These are phyloP conservation scores for Apiospora phragmitis DNA, from an alignment of 2,329 filamentous ascomycete species.

Conservation along the genomic window DNA sequence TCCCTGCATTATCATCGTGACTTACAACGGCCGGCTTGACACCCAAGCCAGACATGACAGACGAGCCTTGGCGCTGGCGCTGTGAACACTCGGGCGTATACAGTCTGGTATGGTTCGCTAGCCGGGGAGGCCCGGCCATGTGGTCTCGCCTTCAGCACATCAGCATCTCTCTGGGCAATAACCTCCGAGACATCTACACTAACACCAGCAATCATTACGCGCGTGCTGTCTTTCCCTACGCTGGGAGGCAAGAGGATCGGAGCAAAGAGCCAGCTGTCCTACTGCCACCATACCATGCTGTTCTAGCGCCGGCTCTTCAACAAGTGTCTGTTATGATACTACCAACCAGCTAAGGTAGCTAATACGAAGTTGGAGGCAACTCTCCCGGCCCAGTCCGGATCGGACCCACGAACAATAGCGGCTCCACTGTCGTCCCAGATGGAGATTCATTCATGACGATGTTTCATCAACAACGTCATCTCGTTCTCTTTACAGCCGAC, in stretches of 20 bases:
- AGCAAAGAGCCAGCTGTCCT: not conserved
- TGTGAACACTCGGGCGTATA: not conserved
- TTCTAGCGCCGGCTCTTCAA: not conserved
- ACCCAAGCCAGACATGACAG: not conserved
- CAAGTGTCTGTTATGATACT: not conserved
- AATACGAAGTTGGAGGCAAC: not conserved
- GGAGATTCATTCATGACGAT: not conserved
- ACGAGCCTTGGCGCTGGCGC: not conserved
- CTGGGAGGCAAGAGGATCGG: not conserved
- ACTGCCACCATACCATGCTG: not conserved
- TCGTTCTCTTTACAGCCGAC: not conserved
- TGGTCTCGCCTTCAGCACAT: not conserved
- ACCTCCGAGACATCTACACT: not conserved
- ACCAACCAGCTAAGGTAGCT: not conserved
- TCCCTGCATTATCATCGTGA: not conserved
- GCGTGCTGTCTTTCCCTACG: not conserved
- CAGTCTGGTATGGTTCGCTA: not conserved
- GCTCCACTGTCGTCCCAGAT: constrained; percentile 2
- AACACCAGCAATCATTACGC: not conserved
- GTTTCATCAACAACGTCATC: constrained; percentile 4
- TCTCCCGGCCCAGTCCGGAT: not conserved
- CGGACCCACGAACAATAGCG: not conserved
- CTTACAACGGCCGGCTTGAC: not conserved
- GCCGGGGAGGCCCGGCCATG: not conserved
- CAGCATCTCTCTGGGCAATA: not conserved